These are phyloP conservation scores for Venturia oleaginea DNA, from an alignment of 2,329 filamentous ascomycete genomes.

Conservation along the genomic window DNA sequence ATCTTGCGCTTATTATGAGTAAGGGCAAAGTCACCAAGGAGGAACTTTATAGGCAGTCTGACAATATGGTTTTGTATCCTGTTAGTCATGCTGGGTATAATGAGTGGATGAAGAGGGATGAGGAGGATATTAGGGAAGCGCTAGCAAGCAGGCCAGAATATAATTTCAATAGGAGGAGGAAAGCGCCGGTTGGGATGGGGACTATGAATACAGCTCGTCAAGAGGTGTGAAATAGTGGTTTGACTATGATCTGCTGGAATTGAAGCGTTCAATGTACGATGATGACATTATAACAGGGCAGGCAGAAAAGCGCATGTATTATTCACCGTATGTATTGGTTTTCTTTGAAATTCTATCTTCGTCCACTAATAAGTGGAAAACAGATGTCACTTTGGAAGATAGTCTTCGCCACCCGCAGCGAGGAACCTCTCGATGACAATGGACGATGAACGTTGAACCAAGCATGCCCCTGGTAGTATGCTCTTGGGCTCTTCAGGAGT, in stretches of 20 bases:
- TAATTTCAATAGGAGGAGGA: slow-evolving; percentile 20
- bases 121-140: slow-evolving; percentile 35
- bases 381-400: no score
- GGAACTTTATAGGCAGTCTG: slow-evolving; percentile 41
- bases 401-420: no score
- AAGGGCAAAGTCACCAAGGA: slow-evolving; percentile 41
- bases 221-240: background rate
- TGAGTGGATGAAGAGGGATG: slow-evolving; percentile 28
- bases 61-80: slow-evolving; percentile 50
- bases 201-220: background rate
- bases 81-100: slow-evolving; percentile 36
- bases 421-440: no score
- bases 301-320: no score
- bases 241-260: background rate
- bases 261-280: background rate
- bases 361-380: no score
- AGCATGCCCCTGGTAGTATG: no score
- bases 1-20: slow-evolving; percentile 65
- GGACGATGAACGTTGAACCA: no score
- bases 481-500: no score
- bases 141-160: slow-evolving; percentile 31
- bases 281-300: no score
- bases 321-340: no score
- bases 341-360: no score
- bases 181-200: slow-evolving; percentile 22